phyloP scores from a whole-genome alignment of 257 asterid genomes.

The Henckelia pumila region DNA sequence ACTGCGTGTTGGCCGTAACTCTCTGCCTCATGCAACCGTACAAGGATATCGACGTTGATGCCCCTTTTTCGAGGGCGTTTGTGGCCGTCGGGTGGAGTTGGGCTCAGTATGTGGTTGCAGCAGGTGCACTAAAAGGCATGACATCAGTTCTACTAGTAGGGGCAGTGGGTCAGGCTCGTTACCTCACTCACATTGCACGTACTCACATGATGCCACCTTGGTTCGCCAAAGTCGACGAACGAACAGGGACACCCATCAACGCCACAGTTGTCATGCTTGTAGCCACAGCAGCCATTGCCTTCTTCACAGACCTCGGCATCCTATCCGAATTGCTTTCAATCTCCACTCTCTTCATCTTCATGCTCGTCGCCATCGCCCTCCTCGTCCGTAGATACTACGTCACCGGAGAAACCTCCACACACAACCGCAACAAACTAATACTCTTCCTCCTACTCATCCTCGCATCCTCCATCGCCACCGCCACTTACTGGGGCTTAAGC shows the following conservation, averaged over 20 bases:
- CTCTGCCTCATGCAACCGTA: constrained; percentile 55
- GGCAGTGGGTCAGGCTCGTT: constrained; percentile 62
- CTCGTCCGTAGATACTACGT: constrained; percentile 56
- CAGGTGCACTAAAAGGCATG: constrained; percentile 60
- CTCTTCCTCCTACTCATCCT: constrained; percentile 31
- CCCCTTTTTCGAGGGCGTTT: constrained; percentile 50
- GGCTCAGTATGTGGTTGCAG: constrained; percentile 59
- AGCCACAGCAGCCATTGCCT: constrained; percentile 46
- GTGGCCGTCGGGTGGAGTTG: constrained; percentile 48
- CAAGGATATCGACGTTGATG: constrained; percentile 28
- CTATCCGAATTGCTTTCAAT: constrained; percentile 43
- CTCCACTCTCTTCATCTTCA: constrained; percentile 51
- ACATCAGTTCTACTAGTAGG: constrained; percentile 49
- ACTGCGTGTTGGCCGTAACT: constrained; percentile 46
- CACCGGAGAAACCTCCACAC: constrained; percentile 34
- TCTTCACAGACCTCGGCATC: constrained; percentile 42
- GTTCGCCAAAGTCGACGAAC: constrained; percentile 45
- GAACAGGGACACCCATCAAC: constrained; percentile 48
- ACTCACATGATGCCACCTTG: constrained; percentile 67
- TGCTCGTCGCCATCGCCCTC: constrained; percentile 50
- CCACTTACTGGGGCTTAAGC: constrained; percentile 43
- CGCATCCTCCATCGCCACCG: constrained; percentile 39
- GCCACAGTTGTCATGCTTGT: constrained; percentile 46
- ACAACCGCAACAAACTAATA: constrained; percentile 36
- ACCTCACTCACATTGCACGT: constrained; percentile 58